A percentile compares a stretch with the other conserved stretches of the same genome.
These are phyloP conservation scores for Gastrolobium villosum DNA, from an alignment of 306 rosid genomes.

Conservation along the genomic window DNA sequence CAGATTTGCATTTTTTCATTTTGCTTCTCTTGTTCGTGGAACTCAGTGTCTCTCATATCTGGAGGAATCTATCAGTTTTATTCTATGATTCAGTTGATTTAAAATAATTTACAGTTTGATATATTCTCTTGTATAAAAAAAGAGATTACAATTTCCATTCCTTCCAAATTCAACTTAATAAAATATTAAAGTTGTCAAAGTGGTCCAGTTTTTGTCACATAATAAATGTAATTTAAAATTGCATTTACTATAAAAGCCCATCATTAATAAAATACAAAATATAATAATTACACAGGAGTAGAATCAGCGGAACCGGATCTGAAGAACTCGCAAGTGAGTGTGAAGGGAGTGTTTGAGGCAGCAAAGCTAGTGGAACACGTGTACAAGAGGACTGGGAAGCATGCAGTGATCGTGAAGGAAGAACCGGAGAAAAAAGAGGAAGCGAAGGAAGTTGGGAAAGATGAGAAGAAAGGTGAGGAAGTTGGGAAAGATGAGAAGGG, in stretches of 20 bases:
- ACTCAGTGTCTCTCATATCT: neutral
- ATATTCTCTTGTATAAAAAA: slow-evolving; percentile 18
- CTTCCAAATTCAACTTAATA: slow-evolving; percentile 37
- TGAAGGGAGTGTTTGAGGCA: slow-evolving; percentile 81
- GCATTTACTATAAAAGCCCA: slow-evolving; percentile 21
- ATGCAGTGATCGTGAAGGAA: slow-evolving; percentile 74
- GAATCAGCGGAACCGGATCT: slow-evolving; percentile 89
- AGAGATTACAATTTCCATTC: slow-evolving; percentile 34
- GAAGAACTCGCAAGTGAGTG: slow-evolving; percentile 77
- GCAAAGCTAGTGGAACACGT: slow-evolving; percentile 69
- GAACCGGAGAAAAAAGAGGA: slow-evolving; percentile 68
- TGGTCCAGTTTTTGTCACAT: slow-evolving; percentile 46
- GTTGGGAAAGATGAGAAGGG: slow-evolving; percentile 42
- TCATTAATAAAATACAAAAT: neutral
- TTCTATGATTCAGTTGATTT: slow-evolving; percentile 19
- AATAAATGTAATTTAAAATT: slow-evolving; percentile 3
- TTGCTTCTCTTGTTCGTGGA: slow-evolving; percentile 14
- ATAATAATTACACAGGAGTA: slow-evolving; percentile 73
- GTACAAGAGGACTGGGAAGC: slow-evolving; percentile 80
- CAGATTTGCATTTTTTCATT: neutral
- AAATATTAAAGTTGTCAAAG: slow-evolving; percentile 16
- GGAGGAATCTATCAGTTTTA: slow-evolving; percentile 42
- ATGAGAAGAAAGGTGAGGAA: slow-evolving; percentile 51
- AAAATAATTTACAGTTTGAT: slow-evolving; percentile 21
- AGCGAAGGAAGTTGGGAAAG: slow-evolving; percentile 41